phyloP scores from a whole-genome alignment of 805 yeast species.

The Blastobotrys attinorum region DNA sequence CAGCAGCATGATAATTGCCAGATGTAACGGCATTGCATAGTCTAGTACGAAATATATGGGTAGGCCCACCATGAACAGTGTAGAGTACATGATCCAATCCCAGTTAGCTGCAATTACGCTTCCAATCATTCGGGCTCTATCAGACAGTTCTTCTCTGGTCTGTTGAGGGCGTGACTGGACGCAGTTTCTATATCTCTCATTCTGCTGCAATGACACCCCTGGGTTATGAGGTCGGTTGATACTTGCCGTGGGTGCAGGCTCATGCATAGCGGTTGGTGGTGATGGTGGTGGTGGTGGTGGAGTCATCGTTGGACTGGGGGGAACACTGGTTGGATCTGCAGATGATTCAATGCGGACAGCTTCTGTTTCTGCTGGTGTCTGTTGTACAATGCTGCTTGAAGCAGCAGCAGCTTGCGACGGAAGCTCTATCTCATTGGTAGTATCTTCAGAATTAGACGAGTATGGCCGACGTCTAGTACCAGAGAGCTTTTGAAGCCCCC shows the following conservation, averaged over 20 bases:
- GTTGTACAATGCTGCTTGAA: background rate
- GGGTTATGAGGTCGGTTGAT: conserved; percentile 10
- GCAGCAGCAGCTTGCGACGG: background rate
- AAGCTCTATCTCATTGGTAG: background rate
- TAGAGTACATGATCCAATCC: conserved; percentile 46
- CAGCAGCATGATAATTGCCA: conserved; percentile 50
- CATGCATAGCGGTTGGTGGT: conserved; percentile 20
- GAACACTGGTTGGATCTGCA: no score
- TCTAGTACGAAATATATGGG: conserved; percentile 54
- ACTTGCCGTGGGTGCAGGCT: no score
- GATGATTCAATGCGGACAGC: no score
- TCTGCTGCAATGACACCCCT: background rate
- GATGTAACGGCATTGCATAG: conserved; percentile 54
- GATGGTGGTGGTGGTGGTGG: no score
- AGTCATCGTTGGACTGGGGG: no score
- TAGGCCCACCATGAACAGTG: conserved; percentile 45
- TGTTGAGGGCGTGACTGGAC: background rate
- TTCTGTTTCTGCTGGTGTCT: background rate
- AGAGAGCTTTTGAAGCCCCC: conserved; percentile 33
- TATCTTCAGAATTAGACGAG: background rate
- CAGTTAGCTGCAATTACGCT: conserved; percentile 26
- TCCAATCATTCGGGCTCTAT: background rate
- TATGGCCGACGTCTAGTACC: conserved; percentile 15
- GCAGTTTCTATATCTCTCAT: background rate
- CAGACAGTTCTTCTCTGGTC: background rate